Evolutionary conservation across 2,329 filamentous ascomycete genomes (phyloP), one percentile per base, ranked within the genome.

Genomic region (Arthrinium puccinioides): DNA sequence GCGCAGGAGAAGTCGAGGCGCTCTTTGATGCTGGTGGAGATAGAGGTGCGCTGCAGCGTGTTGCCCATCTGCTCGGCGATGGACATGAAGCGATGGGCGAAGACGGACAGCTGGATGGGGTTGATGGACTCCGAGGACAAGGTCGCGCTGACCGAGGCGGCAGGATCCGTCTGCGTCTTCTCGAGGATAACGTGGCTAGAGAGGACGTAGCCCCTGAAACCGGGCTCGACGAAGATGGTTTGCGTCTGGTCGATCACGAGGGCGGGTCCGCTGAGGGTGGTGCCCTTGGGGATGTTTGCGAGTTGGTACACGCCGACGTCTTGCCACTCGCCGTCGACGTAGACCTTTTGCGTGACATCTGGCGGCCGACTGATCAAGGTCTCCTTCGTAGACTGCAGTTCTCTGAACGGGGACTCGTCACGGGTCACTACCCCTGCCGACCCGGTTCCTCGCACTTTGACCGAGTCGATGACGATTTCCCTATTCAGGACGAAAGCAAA

Each of bases 61-160:
- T 82, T 70, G 0, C 84, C 84, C 83, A 88, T 88, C 52, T 88
- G 84, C 57, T 89, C 84, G 1, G 84, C 84, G 44, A 89, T 85
- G 3, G 81, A 79, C 84, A 89, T 89, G 62, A 89, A 89, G 2
- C 84, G 71, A 55, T 88, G 83, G 0, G 79, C 81, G 49, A 89
- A 89, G 40, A 89, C 82, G 48, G 77, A 83, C 2, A 89, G 67
- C 55, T 84, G 72, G 47, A 89, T 83, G 0, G 83, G 84, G 50
- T 87, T 80, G 0, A 86, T 75, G 18, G 75, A 69, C 24, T 59
- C 44, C 21, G 45, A 20, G 15, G 28, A 32, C 4, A 24, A 21
- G 13, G 14, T 8, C 8, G 24, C 21, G 3, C 79, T 80, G 13
- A 72, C 69, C 4, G 80, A 72, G 15, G 69, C 69, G 2, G 81